These are phyloP conservation scores for Colletotrichum shisoi DNA, from an alignment of 2,329 filamentous ascomycete species.

Conservation along the genomic window DNA sequence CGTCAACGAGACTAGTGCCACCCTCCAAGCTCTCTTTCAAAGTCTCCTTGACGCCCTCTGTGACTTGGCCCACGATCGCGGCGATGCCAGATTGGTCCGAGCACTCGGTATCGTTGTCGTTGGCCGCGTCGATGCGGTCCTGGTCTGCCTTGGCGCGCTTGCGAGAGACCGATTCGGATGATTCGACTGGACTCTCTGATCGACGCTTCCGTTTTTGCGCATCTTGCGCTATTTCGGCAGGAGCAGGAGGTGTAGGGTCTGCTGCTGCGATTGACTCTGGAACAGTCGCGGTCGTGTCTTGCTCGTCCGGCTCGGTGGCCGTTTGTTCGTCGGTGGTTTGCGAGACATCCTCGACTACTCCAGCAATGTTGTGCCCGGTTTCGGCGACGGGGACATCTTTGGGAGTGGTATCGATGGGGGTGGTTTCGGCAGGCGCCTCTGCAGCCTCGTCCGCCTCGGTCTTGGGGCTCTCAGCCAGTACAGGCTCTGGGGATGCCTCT, in stretches of 20 bases:
- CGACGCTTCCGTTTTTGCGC: slow-evolving; percentile 72
- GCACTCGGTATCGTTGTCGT: not conserved
- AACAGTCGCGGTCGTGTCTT: slow-evolving; percentile 8
- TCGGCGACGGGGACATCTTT: slow-evolving; percentile 13
- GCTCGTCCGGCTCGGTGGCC: not conserved
- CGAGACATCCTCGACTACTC: slow-evolving; percentile 39
- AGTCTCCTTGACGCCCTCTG: slow-evolving; percentile 13
- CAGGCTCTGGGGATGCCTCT: slow-evolving; percentile 15
- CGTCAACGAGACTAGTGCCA: slow-evolving; percentile 29
- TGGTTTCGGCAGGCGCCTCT: slow-evolving; percentile 34
- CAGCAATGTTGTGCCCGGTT: slow-evolving; percentile 36
- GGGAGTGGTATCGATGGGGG: slow-evolving; percentile 16
- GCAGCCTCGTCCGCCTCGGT: slow-evolving; percentile 33
- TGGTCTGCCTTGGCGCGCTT: slow-evolving; percentile 63
- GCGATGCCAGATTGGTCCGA: slow-evolving; percentile 20
- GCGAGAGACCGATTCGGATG: slow-evolving; percentile 59
- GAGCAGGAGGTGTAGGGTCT: slow-evolving; percentile 33
- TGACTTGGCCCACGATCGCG: slow-evolving; percentile 22
- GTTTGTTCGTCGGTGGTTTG: slow-evolving; percentile 5
- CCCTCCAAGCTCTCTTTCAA: slow-evolving; percentile 22
- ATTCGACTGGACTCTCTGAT: slow-evolving; percentile 68
- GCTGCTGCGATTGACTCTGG: slow-evolving; percentile 13
- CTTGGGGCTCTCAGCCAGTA: slow-evolving; percentile 12
- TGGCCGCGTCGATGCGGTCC: slow-evolving; percentile 60
- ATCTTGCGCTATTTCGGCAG: slow-evolving; percentile 53